Evolutionary conservation across 257 asterid species (phyloP).

Genomic region (Fraxinus americana): DNA sequence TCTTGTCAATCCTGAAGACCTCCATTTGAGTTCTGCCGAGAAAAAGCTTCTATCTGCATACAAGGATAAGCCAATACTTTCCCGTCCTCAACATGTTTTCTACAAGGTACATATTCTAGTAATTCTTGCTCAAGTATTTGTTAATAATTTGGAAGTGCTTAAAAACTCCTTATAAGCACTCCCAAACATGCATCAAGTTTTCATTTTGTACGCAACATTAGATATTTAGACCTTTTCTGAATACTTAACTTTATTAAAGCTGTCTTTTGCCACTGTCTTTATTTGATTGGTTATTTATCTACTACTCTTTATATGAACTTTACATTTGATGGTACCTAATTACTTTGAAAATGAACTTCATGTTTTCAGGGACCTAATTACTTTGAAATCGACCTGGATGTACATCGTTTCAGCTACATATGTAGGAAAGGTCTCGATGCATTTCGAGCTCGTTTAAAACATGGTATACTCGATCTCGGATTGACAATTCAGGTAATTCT

Average conservation of each 20-base stretch:
- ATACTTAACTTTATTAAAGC: no score
- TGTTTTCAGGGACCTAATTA: slow-evolving; percentile 71
- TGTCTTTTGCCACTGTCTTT: no score
- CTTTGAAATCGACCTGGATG: slow-evolving; percentile 91
- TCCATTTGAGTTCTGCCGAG: slow-evolving; percentile 74
- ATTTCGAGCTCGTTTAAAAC: slow-evolving; percentile 67
- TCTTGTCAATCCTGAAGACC: slow-evolving; percentile 74
- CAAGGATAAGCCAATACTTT: slow-evolving; percentile 88
- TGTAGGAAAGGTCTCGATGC: slow-evolving; percentile 84
- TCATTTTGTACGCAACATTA: no score
- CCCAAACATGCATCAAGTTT: no score
- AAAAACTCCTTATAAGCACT: no score
- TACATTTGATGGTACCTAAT: background rate
- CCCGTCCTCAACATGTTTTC: slow-evolving; percentile 92
- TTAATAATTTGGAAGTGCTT: no score
- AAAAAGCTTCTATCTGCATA: slow-evolving; percentile 80
- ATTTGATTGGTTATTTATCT: no score
- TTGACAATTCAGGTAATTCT: slow-evolving; percentile 78
- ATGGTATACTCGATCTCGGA: slow-evolving; percentile 84
- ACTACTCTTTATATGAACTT: background rate
- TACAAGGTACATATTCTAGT: slow-evolving; percentile 48
- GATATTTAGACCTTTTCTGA: no score
- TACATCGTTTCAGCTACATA: slow-evolving; percentile 89
- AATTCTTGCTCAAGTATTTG: background rate
- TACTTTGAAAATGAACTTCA: background rate